Evolutionary conservation across 176 grass and related monocot genomes (phyloP).

Genomic region (Carex parvula): DNA sequence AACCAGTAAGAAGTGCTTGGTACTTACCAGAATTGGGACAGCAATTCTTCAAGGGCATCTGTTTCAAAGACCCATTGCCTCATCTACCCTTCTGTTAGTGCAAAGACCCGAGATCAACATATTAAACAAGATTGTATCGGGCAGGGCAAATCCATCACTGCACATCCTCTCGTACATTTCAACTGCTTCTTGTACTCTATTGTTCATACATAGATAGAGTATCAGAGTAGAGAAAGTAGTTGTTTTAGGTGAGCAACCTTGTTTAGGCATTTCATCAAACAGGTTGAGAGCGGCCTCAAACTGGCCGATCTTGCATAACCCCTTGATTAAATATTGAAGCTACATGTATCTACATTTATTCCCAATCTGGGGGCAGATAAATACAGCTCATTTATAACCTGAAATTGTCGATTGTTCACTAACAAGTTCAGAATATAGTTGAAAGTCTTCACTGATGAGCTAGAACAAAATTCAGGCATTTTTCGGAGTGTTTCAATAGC

Average conservation of each 20-base stretch:
- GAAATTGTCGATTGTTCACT: too few relatives aligned
- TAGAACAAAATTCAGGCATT: constrained; percentile 47
- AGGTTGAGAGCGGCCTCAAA: constrained; percentile 53
- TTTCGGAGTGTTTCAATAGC: constrained; percentile 50
- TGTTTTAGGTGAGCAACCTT: constrained; percentile 55
- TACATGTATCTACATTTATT: constrained; percentile 51
- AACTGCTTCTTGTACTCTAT: constrained; percentile 50
- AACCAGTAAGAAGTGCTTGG: constrained; percentile 71
- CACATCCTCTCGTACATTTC: constrained; percentile 54
- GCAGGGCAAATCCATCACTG: constrained; percentile 34
- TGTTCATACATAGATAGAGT: constrained; percentile 51
- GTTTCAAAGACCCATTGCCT: constrained; percentile 51
- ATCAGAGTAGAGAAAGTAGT: constrained; percentile 70
- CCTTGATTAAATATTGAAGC: constrained; percentile 88
- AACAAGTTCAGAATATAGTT: too few relatives aligned
- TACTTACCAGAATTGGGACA: constrained; percentile 81
- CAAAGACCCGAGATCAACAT: constrained; percentile 84
- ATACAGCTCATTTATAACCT: too few relatives aligned
- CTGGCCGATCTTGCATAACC: constrained; percentile 51
- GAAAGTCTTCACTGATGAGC: too few relatives aligned
- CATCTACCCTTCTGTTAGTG: constrained; percentile 39
- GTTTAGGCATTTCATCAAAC: constrained; percentile 79
- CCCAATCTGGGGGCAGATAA: too few relatives aligned
- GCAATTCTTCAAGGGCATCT: constrained; percentile 50
- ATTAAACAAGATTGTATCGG: constrained; percentile 69